phyloP scores from a whole-genome alignment of 75 land plant species.

The Ceratopteris richardii region DNA sequence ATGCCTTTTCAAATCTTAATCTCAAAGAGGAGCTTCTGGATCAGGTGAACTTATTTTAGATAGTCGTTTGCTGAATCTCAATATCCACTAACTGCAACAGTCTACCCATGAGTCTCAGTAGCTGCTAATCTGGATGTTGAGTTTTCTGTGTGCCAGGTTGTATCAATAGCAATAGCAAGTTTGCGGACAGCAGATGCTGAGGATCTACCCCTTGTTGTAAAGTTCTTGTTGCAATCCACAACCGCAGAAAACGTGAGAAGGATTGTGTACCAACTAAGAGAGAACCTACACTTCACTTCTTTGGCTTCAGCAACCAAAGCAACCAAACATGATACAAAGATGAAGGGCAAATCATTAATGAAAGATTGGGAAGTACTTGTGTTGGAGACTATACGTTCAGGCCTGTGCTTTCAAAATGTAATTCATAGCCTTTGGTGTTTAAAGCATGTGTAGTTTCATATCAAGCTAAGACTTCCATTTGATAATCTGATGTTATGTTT shows the following conservation, averaged over 20 bases:
- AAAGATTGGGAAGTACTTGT: slow-evolving; percentile 52
- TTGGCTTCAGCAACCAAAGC: slow-evolving; percentile 16
- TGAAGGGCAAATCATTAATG: slow-evolving; percentile 50
- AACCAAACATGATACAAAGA: slow-evolving; percentile 36
- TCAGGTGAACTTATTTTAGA: slow-evolving; percentile 36
- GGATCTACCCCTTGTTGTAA: slow-evolving; percentile 68
- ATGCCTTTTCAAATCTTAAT: slow-evolving; percentile 69
- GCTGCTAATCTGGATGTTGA: too few species aligned
- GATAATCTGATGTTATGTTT: too few species aligned
- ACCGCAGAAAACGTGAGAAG: slow-evolving; percentile 43
- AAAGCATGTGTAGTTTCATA: too few species aligned
- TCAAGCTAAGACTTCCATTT: too few species aligned
- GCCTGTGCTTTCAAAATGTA: slow-evolving; percentile 70
- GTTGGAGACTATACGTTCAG: slow-evolving; percentile 68
- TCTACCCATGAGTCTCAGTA: too few species aligned
- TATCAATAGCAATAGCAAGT: slow-evolving; percentile 61
- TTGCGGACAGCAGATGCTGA: slow-evolving; percentile 66
- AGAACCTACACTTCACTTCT: slow-evolving; percentile 51
- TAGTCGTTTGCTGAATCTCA: too few species aligned
- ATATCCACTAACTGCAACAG: too few species aligned
- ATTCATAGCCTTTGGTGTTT: too few species aligned
- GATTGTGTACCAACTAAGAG: slow-evolving; percentile 70
- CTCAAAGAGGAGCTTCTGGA: slow-evolving; percentile 60
- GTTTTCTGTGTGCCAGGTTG: slow-evolving; percentile 36
- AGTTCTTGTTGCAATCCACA: slow-evolving; percentile 69